A percentile compares a stretch with the other conserved stretches of the same genome.
Evolutionary conservation across 805 yeast genomes (phyloP).

Genomic region (Sugiyamaella chiloensis): DNA sequence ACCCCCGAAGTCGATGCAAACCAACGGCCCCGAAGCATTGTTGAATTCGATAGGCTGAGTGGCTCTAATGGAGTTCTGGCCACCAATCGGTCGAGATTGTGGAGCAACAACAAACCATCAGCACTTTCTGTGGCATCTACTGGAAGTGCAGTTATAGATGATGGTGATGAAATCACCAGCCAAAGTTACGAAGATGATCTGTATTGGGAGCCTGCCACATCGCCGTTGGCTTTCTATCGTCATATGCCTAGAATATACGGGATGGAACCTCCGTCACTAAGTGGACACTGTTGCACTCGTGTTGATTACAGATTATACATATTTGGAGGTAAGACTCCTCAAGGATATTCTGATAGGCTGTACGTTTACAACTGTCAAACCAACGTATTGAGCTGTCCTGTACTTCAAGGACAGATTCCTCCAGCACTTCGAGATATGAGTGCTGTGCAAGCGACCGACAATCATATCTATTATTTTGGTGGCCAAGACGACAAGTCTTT

Average conservation of each 20-base stretch:
- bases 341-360: constrained; percentile 17
- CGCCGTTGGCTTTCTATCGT: constrained; percentile 20
- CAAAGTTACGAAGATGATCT: constrained; percentile 6
- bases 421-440: constrained; percentile 18
- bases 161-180: neutral
- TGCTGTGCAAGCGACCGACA: constrained; percentile 12
- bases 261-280: constrained; percentile 23
- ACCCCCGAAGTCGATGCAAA: neutral
- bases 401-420: constrained; percentile 15
- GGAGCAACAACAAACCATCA: constrained; percentile 6
- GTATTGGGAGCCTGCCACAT: constrained; percentile 14
- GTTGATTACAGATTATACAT: constrained; percentile 21
- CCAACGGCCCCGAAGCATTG: constrained; percentile 1
- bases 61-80: neutral
- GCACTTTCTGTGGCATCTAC: constrained; percentile 3
- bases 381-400: constrained; percentile 15
- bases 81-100: neutral
- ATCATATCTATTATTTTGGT: constrained; percentile 24
- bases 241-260: constrained; percentile 27
- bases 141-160: constrained; percentile 4
- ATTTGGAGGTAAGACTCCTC: constrained; percentile 24
- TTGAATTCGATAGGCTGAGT: neutral
- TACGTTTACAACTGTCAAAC: constrained; percentile 23
- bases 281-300: constrained; percentile 23
- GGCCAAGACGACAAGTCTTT: constrained; percentile 18